These are phyloP conservation scores for Canavalia ensiformis DNA, from an alignment of 306 rosid species.

Conservation along the genomic window DNA sequence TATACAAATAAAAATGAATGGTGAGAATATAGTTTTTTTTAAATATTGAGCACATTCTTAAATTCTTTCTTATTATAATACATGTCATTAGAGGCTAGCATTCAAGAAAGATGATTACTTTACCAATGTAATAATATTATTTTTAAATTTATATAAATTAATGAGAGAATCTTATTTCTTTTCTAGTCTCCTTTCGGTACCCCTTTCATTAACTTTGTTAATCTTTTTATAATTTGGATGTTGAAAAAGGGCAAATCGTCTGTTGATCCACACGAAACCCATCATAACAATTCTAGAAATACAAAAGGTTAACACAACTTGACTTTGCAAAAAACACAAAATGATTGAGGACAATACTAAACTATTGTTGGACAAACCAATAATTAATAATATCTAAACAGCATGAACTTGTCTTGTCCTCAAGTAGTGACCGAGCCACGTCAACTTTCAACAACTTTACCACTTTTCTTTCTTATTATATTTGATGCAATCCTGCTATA, in stretches of 20 bases:
- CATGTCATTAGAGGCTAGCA: too few species aligned
- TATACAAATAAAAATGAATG: too few species aligned
- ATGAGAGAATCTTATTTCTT: too few species aligned
- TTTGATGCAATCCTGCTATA: slow-evolving; percentile 3
- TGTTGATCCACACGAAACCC: not conserved
- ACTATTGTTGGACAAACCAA: not conserved
- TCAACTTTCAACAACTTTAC: not conserved
- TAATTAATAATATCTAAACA: slow-evolving; percentile 8
- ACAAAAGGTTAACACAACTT: not conserved
- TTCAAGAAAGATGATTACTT: too few species aligned
- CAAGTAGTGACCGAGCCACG: slow-evolving; percentile 20
- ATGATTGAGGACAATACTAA: not conserved
- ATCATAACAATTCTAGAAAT: not conserved
- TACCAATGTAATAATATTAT: too few species aligned
- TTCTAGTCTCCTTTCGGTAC: too few species aligned
- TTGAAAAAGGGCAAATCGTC: not conserved
- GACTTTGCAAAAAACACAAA: not conserved
- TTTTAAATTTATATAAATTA: too few species aligned
- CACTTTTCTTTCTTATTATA: not conserved
- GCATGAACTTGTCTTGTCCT: slow-evolving; percentile 6
- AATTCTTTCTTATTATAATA: too few species aligned
- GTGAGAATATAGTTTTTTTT: too few species aligned
- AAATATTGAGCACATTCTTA: too few species aligned
- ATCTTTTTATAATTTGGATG: not conserved
- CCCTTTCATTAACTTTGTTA: not conserved